Percentiles rank a stretch among this genome's conserved stretches.
phyloP scores from a whole-genome alignment of 2,329 filamentous ascomycete species.

The Fusarium sp. region DNA sequence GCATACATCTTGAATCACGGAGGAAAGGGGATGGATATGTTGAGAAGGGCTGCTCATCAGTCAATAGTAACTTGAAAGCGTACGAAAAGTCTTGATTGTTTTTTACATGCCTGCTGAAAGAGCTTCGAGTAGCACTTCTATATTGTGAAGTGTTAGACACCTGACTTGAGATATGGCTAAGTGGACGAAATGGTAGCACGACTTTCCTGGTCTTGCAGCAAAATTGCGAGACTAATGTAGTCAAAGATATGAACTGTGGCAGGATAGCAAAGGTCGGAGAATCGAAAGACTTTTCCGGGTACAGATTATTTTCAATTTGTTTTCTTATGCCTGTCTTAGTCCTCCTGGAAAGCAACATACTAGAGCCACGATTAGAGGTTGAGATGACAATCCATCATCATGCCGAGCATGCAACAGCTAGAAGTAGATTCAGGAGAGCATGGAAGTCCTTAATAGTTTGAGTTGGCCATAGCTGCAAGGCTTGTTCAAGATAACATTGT shows the following conservation, averaged over 20 bases:
- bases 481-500: not conserved
- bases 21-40: not conserved
- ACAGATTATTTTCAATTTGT: not conserved
- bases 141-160: not conserved
- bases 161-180: not conserved
- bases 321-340: not conserved
- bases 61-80: conserved; percentile 16
- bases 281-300: not conserved
- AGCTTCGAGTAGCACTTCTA: not conserved
- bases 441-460: not conserved
- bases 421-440: too few species aligned
- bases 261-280: not conserved
- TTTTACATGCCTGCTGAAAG: not conserved
- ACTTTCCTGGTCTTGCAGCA: not conserved
- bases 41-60: not conserved
- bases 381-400: not conserved
- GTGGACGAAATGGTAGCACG: not conserved
- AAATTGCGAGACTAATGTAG: not conserved
- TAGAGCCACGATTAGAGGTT: not conserved
- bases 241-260: not conserved
- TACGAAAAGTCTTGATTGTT: conserved; percentile 26
- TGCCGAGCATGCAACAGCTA: not conserved
- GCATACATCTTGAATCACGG: not conserved
- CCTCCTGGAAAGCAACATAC: not conserved
- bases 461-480: not conserved